Percentiles rank a stretch among this genome's conserved stretches.
Evolutionary conservation across 371 early-diverging fungal species (phyloP).

Genomic region (Dichotomocladium elegans): DNA sequence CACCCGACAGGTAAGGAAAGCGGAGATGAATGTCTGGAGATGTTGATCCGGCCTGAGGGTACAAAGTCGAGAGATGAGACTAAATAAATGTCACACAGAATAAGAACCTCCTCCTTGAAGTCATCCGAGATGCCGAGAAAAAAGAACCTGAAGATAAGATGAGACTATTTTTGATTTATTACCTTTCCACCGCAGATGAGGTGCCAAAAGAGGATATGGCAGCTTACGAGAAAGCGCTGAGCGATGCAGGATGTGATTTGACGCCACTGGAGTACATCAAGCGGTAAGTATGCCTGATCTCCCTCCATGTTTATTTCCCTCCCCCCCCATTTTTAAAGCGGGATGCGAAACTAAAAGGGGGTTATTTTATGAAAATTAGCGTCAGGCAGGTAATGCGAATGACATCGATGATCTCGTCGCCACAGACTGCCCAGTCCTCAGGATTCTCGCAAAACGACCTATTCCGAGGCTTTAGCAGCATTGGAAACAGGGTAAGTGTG

Average conservation of each 20-base stretch:
- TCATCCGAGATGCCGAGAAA: conserved; percentile 75
- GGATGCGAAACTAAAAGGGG: no score
- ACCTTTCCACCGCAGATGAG: conserved; percentile 72
- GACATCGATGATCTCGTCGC: conserved; percentile 58
- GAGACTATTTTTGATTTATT: conserved; percentile 85
- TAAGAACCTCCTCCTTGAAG: conserved; percentile 78
- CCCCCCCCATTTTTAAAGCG: no score
- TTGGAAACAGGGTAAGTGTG: conserved; percentile 73
- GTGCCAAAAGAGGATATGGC: conserved; percentile 75
- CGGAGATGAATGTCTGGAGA: not conserved
- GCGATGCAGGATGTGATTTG: conserved; percentile 71
- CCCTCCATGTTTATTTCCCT: no score
- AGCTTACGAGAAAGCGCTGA: conserved; percentile 78
- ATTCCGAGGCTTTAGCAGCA: conserved; percentile 73
- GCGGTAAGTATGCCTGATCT: no score
- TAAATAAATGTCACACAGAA: conserved; percentile 31
- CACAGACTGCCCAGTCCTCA: conserved; percentile 43
- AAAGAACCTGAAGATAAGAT: conserved; percentile 85
- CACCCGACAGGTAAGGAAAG: conserved; percentile 42
- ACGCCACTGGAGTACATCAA: conserved; percentile 79
- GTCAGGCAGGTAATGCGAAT: conserved; percentile 69
- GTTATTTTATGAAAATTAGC: conserved; percentile 23
- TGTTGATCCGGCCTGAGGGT: not conserved
- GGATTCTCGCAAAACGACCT: conserved; percentile 49
- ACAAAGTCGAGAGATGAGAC: not conserved